Evolutionary conservation across 257 asterid species (phyloP).

Genomic region (Ligustrum vulgare): DNA sequence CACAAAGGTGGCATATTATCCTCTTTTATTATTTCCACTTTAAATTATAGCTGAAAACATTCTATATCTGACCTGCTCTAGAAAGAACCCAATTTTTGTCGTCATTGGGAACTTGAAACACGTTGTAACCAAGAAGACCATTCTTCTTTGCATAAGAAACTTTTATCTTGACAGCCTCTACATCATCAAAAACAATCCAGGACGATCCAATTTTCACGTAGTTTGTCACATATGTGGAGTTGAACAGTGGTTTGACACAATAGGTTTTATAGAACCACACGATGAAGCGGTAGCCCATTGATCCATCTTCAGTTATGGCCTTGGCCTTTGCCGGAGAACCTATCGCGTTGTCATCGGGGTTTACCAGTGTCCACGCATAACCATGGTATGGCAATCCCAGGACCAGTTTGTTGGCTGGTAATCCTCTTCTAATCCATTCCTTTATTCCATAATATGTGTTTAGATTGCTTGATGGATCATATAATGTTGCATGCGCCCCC

Average conservation of each 20-base stretch:
- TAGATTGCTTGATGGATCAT: slow-evolving; percentile 35
- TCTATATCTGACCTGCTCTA: slow-evolving; percentile 33
- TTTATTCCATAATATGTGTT: slow-evolving; percentile 38
- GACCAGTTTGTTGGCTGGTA: slow-evolving; percentile 40
- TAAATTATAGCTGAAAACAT: too few relatives aligned
- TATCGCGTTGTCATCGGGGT: slow-evolving; percentile 26
- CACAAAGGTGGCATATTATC: too few relatives aligned
- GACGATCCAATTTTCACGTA: slow-evolving; percentile 19
- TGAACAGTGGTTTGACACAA: slow-evolving; percentile 22
- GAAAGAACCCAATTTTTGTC: slow-evolving; percentile 32
- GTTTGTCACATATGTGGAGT: slow-evolving; percentile 38
- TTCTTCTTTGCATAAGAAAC: slow-evolving; percentile 42
- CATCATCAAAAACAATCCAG: slow-evolving; percentile 43
- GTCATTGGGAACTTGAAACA: slow-evolving; percentile 33
- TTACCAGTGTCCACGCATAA: slow-evolving; percentile 42
- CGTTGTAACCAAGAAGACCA: slow-evolving; percentile 33
- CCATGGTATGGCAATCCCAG: slow-evolving; percentile 47
- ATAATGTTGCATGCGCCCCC: slow-evolving; percentile 35
- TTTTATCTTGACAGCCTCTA: slow-evolving; percentile 33
- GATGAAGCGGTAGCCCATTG: slow-evolving; percentile 27
- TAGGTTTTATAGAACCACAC: slow-evolving; percentile 21
- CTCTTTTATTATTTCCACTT: too few relatives aligned
- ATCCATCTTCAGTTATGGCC: slow-evolving; percentile 30
- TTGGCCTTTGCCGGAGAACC: slow-evolving; percentile 33
- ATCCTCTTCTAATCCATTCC: slow-evolving; percentile 38